These are phyloP conservation scores for Leccinum aurantiacum DNA, from an alignment of 768 basidiomycete species.

Conservation along the genomic window DNA sequence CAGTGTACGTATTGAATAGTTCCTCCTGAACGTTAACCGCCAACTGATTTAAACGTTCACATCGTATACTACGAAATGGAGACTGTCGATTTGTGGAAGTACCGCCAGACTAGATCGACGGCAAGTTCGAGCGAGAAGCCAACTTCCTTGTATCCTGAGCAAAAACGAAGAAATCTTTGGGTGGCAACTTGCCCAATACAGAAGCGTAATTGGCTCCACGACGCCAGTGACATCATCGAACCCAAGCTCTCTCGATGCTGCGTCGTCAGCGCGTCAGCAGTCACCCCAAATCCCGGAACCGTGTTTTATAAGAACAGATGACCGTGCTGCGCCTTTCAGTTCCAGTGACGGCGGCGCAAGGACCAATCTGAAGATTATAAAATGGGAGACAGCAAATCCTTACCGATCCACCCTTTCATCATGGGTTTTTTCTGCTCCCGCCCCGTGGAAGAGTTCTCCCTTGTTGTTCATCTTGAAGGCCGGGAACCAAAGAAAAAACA, in stretches of 20 bases:
- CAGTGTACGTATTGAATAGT: no score
- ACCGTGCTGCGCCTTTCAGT: background rate
- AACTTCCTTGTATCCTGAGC: background rate
- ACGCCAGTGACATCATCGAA: background rate
- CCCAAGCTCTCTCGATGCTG: background rate
- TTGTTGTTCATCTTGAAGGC: background rate
- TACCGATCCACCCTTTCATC: background rate
- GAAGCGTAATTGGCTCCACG: background rate
- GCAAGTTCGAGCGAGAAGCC: background rate
- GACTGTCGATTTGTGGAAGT: background rate
- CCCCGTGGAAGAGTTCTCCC: background rate
- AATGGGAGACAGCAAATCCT: background rate
- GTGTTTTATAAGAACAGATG: background rate
- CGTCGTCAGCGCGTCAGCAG: background rate
- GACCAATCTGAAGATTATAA: background rate
- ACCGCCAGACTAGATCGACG: background rate
- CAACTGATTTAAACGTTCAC: no score
- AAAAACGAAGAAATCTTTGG: background rate
- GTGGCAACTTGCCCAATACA: background rate
- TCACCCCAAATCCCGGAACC: background rate
- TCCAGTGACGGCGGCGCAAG: background rate
- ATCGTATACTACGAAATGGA: no score
- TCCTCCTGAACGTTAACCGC: no score
- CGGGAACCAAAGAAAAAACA: background rate
- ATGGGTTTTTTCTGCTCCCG: constrained; percentile 6